Base-by-base conservation (phyloP, 352 stramenopile genomes). In the Pythium vanterpoolii region DNA sequence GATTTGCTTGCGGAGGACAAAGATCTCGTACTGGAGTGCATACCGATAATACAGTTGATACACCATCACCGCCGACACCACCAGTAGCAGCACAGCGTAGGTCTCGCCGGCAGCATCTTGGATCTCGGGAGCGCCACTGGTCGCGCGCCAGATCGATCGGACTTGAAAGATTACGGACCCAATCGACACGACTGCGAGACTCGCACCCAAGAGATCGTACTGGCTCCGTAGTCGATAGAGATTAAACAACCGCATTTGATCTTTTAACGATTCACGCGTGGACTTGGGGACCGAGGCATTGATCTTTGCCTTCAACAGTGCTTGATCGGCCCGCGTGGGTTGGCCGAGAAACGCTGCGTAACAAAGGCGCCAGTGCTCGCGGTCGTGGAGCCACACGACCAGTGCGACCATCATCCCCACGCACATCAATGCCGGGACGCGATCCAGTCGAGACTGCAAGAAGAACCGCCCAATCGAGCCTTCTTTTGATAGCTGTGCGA, bases 381-480 rank as follows among this genome's bases (percentile, higher is more conserved):
- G 56, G 8, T 48, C 36, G 43, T 58, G 66, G 5, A 87, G 43
- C 76, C 74, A 86, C 10, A 68, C 8, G 8, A 69, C 27, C 4
- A 71, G 34, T 18, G 24, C 38, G 0, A 60, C 11, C 10, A 55
- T 56, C 11, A 83, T 70, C 6, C 63, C 11, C 5, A 86, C 49
- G 13, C 72, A 45, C 1, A 58, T 50, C 23, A 76, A 34, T 5
- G 78, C 66, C 2, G 78, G 78, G 1, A 70, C 66, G 4, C 67
- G 61, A 56, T 88, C 78, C 63, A 78, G 73, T n/a, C 24, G 54
- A 0, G 76, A 78, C 68, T 77, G 80, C 13, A 63, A 44, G 36
- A 83, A 76, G 48, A 82, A 86, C 16, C 76, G 59, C 13, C 68
- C 74, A 26, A 86, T 60, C 10, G 78, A 79, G 9, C 78, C 78